A percentile compares a stretch with the other conserved stretches of the same genome.
phyloP scores from a whole-genome alignment of 83 land plant species.

The Picea mariana region DNA sequence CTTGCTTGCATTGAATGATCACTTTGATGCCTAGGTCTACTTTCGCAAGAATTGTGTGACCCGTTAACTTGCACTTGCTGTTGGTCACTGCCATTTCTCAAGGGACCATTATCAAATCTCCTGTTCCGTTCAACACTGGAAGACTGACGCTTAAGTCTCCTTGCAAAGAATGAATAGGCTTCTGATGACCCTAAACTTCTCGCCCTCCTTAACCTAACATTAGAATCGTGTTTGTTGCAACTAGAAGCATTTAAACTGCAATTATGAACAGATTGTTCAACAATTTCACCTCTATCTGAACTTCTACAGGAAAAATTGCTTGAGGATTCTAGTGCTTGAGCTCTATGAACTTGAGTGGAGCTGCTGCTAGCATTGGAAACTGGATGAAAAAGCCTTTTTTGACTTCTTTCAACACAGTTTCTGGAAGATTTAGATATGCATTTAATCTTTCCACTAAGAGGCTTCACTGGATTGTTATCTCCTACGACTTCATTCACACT shows the following conservation, averaged over 20 bases:
- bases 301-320: not conserved
- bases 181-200: slow-evolving; percentile 46
- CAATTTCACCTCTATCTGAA: slow-evolving; percentile 10
- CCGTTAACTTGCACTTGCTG: not conserved
- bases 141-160: slow-evolving; percentile 9
- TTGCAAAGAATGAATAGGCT: slow-evolving; percentile 31
- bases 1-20: not conserved
- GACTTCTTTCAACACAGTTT: not conserved
- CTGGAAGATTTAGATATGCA: not conserved
- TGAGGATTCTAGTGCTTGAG: slow-evolving; percentile 6
- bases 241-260: slow-evolving; percentile 25
- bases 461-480: not conserved
- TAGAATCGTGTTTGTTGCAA: slow-evolving; percentile 27
- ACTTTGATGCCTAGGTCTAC: slow-evolving; percentile 13
- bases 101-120: not conserved
- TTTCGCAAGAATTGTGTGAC: not conserved
- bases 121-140: slow-evolving; percentile 5
- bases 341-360: not conserved
- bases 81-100: slow-evolving; percentile 4
- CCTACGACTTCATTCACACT: not conserved
- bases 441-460: slow-evolving; percentile 12
- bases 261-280: slow-evolving; percentile 11
- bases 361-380: slow-evolving; percentile 2
- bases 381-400: slow-evolving; percentile 8
- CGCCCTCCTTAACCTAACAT: slow-evolving; percentile 47